phyloP scores from a whole-genome alignment of 179 eudicot genomes.

The Sideroxylon spinosum region DNA sequence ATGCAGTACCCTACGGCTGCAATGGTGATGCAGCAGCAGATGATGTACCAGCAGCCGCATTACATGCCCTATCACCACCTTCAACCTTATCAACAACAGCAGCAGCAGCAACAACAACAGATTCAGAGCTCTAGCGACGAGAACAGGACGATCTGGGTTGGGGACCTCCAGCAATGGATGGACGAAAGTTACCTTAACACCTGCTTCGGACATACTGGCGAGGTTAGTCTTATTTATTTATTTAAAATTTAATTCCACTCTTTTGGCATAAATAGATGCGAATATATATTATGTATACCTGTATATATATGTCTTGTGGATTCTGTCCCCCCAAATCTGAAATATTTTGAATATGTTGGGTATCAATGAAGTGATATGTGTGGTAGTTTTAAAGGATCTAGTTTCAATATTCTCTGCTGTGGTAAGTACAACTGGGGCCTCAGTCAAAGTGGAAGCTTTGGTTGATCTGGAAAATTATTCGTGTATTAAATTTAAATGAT shows the following conservation, averaged over 20 bases:
- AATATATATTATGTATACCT: no score
- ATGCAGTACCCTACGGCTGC: slow-evolving; percentile 39
- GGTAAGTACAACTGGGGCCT: neutral
- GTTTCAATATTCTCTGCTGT: neutral
- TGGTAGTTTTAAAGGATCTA: neutral
- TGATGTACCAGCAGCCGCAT: slow-evolving; percentile 33
- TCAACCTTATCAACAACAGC: slow-evolving; percentile 25
- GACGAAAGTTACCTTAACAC: slow-evolving; percentile 58
- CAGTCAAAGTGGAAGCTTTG: neutral
- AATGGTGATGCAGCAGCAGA: slow-evolving; percentile 40
- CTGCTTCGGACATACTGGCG: slow-evolving; percentile 54
- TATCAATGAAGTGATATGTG: neutral
- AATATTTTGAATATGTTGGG: neutral
- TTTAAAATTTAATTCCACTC: neutral
- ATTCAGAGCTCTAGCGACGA: slow-evolving; percentile 44
- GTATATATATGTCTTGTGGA: neutral
- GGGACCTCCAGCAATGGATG: slow-evolving; percentile 82
- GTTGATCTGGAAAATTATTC: neutral
- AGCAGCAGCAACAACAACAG: slow-evolving; percentile 29
- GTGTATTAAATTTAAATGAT: neutral
- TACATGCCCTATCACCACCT: slow-evolving; percentile 33
- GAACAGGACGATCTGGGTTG: slow-evolving; percentile 69
- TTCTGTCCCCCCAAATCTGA: neutral
- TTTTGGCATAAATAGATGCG: no score
- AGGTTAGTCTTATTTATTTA: slow-evolving; percentile 34